Evolutionary conservation across 1,139 yeast genomes (phyloP), one percentile per base, ranked within the genome.

Genomic region (Blastobotrys ciferrii): DNA sequence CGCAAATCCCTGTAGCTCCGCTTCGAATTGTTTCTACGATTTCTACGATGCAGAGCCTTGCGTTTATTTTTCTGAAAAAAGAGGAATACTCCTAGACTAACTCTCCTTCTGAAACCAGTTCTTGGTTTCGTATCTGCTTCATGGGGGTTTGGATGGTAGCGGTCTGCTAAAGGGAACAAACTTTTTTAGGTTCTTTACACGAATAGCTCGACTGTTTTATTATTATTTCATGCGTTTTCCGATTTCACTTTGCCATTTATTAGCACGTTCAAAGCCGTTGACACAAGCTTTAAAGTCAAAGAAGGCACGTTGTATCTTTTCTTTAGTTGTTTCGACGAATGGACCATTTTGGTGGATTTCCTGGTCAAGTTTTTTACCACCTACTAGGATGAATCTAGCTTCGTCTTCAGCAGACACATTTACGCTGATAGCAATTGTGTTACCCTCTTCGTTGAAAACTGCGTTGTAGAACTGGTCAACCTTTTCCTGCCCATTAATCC

Each of bases 291-390:
- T 87, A 65, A 84, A 89, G 64, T 85, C 92, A 64, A 70, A 61
- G 61, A 85, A 81, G 0, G 88, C 94, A 61, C 83, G 70, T 57
- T 77, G 75, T 53, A 87, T 83, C 58, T 78, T 78, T 46, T 77
- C 81, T 51, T 73, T 72, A 15, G 83, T 70, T 9, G 82, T 78
- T 52, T 87, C 92, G 13, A 85, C 95, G 65, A 87, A 88, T 14
- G 96, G 96, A 11, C 97, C 97, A 62, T 88, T 86, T 65, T 89
- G 96, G 36, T 87, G 87, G 47, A 85, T 76, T 15, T 81, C 78
- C 70, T 89, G 97, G 59, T 87, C 78, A 52, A 88, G 72, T 37
- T 79, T 77, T 66, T 87, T 71, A 45, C 96, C 97, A 32, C 91
- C 95, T 53, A 88, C 72, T 31, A 89, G 59, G 3, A 86, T 81